Conservation (phyloP, 2,329 filamentous ascomycete genomes). For the Calonectria naviculata region DNA sequence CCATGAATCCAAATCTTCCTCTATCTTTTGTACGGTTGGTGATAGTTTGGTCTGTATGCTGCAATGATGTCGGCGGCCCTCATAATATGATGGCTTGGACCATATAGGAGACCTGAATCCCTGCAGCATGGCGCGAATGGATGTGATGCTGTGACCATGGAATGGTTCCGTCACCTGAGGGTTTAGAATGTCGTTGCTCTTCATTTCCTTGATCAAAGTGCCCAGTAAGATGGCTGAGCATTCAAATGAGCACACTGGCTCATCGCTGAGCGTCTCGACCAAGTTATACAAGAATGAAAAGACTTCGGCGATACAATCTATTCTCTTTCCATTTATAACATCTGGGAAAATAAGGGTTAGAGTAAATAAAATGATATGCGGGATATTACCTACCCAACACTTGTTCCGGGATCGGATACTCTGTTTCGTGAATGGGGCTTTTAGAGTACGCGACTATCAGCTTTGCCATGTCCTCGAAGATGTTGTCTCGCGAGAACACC, state of each 20-base stretch:
- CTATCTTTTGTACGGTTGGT: too few relatives aligned
- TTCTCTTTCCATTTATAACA: neutral
- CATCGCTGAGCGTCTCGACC: neutral
- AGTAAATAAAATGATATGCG: neutral
- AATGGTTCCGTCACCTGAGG: neutral
- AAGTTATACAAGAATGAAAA: neutral
- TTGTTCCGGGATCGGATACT: neutral
- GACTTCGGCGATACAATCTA: neutral
- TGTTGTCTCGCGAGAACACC: neutral
- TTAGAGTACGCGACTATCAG: slow-evolving; percentile 18
- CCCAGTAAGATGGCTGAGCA: slow-evolving; percentile 32
- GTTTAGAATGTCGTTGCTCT: neutral
- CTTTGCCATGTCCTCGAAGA: neutral
- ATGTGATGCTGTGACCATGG: neutral
- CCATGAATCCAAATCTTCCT: too few relatives aligned
- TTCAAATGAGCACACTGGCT: slow-evolving; percentile 18
- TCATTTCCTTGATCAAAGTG: slow-evolving; percentile 20
- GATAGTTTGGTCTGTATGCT: neutral
- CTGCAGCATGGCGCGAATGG: neutral
- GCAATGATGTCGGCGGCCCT: too few relatives aligned
- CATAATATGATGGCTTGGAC: neutral
- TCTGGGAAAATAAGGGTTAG: neutral
- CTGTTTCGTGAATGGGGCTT: neutral
- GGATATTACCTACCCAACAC: slow-evolving; percentile 9
- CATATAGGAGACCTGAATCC: neutral